Percentiles rank a stretch among this genome's conserved stretches.
Conservation (phyloP, 495 filamentous ascomycete genomes). For the Bryoglossum gracile region DNA sequence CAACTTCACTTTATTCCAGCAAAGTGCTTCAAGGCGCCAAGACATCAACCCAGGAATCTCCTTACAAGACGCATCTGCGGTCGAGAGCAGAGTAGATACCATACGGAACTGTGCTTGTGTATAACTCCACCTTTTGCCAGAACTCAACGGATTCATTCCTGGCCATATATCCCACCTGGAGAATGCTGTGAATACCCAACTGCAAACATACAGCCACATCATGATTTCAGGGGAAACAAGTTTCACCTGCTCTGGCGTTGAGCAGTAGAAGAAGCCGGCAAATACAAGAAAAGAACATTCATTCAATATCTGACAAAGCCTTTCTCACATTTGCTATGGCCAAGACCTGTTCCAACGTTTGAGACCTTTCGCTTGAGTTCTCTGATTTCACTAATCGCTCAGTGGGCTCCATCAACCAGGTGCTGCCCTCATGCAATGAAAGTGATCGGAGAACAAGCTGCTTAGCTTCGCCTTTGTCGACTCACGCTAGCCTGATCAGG, state of each 20-base stretch:
- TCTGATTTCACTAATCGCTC: too few relatives aligned
- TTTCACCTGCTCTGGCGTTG: too few relatives aligned
- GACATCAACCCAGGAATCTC: neutral
- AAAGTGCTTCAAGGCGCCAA: neutral
- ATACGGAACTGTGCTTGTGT: slow-evolving; percentile 3
- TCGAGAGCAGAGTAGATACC: neutral
- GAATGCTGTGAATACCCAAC: too few relatives aligned
- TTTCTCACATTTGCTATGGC: neutral
- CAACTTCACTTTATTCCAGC: too few relatives aligned
- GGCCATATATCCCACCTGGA: slow-evolving; percentile 1
- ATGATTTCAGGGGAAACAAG: too few relatives aligned
- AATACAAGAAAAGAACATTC: neutral
- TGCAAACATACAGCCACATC: too few relatives aligned
- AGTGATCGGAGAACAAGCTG: slow-evolving; percentile 4
- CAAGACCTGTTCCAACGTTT: too few relatives aligned
- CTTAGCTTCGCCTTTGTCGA: too few relatives aligned
- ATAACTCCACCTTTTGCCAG: slow-evolving; percentile 10
- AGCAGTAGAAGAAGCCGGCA: too few relatives aligned
- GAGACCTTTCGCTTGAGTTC: too few relatives aligned
- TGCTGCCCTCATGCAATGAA: neutral
- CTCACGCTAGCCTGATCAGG: too few relatives aligned
- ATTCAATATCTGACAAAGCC: neutral
- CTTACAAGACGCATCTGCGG: neutral
- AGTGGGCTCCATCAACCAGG: too few relatives aligned
- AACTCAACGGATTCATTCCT: slow-evolving; percentile 10